Base-by-base conservation (phyloP, 257 asterid genomes). In the Thymus quinquecostatus region DNA sequence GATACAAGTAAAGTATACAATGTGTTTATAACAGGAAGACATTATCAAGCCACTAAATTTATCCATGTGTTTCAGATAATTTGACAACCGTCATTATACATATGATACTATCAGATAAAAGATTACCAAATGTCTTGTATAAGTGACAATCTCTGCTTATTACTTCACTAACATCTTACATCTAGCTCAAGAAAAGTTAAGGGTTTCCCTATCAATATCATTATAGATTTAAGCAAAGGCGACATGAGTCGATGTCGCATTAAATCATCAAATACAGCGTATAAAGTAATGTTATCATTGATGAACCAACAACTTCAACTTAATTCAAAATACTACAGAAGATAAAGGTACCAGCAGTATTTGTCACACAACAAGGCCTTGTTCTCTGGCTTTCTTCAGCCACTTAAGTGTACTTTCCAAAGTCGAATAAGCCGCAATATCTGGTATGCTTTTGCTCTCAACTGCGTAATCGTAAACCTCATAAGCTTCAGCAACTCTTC, bases 381-480 rank as follows among this genome's bases (percentile, higher is more conserved):
- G 95, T 71, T 86, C 95, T 73, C 89, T 85, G 64, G 97, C 96
- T 81, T 88, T 94, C 77, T 54, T 79, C 75, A 94, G 83, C 99
- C 96, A 91, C 86, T 84, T 91, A 43, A 91, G 86, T 38, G 90
- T 89, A 63, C 85, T 82, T 80, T 91, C 98, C 80, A 91, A 69
- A 34, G 96, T 89, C 13, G 97, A 75, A 78, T 91, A 94, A 36
- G 98, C 98, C 28, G 89, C 80, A 78, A 88, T 77, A 63, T 89
- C 98, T 1, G 85, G 78, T 82, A 94, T 75, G 78, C 98, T 91
- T 84, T 89, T 94, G 83, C 98, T 91, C 82, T 88, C 96, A 14
- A 94, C 74, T 10, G 89, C 98, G 77, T 91, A 89, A 81, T 94
- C 97, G 66, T 86, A 94, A 75, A 91, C 95, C 55, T 83, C 99